Evolutionary conservation across 1,284 basidiomycete genomes (phyloP), one percentile per base, ranked within the genome.

Genomic region (Grifola frondosa): DNA sequence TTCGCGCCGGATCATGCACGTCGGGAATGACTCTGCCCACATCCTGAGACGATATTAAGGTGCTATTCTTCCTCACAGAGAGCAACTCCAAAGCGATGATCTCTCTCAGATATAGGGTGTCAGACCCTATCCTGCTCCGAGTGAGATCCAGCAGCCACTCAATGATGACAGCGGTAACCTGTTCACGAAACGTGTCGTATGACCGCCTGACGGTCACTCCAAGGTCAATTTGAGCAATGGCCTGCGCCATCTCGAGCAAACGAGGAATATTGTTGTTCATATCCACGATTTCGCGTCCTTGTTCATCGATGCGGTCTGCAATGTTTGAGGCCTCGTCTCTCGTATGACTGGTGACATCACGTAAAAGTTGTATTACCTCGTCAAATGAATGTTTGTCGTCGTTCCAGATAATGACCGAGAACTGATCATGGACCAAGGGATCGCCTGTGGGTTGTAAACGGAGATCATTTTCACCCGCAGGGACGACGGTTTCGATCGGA

Each of bases 321-420:
- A 88, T 70, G 5, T 77, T 78, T 6, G 75, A 67, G 0, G 89
- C 88, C 36, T 88, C 84, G 16, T 80, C 78, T 20, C 73, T 70
- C 16, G 79, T 64, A 42, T 78, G 72, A 44, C 78, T 74, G 7
- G 80, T 80, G 47, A 82, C 77, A 45, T 90, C 88, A 35, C 76
- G 71, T 6, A 97, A 70, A 44, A 95, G 80, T 50, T 88, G 80
- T 42, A 88, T 88, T 43, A 97, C 85, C 60, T 98, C 92, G 40
- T 88, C 85, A 57, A 90, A 91, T 2, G 91, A 94, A 65, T 98
- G 97, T 57, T 94, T 97, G 65, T 99, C 97, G 67, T 98, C 96
- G 64, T 97, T 95, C 94, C 94, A 98, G 2, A 98, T 69, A 15
- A 97, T 74, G 41, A 98, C 78, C 17, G 88, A 84, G 65, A 85